Base-by-base conservation (phyloP, 768 basidiomycete genomes). In the Serendipita sp. region DNA sequence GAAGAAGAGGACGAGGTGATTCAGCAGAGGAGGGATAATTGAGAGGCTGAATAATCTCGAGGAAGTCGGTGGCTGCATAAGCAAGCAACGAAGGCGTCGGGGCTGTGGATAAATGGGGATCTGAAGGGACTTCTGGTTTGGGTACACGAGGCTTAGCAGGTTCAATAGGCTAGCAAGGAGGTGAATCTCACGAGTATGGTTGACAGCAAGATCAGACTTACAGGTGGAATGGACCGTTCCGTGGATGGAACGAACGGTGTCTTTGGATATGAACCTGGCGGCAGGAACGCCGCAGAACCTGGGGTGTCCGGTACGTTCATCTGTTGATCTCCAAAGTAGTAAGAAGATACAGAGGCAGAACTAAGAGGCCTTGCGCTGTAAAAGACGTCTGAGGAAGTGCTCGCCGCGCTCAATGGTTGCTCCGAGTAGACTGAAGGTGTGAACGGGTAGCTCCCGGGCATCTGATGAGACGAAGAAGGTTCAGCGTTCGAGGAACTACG, bases 1-100 rank as follows among this genome's bases (percentile, higher is more conserved):
- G 80, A 65, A 95, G 74, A 27, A 93, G 76, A 6, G 90, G 87
- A 2, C 79, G 81, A 72, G 71, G 62, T 76, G 76, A 63, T 84
- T 77, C 6, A 76, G 66, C 33, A 74, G 76, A 13, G 85, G 77
- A 23, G 77, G 74, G 67, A 81, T 73, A 48, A 81, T 75, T 64
- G 50, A 62, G 60, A 43, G 29, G 60, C 23, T 63, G 50, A 62
- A 69, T 31, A 34, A 62, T 48, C 31, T 36, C 45, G 33, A 62
- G 46, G 11, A 46, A 63, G n/a, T 55, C 44, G 43, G 37, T 52
- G 27, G 62, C 44, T 27, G 31, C 45, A 52, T 33, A 66, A 33
- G 37, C 62, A 43, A 13, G 55, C 18, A 23, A 31, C 15, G 31
- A 50, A 58, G 34, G 45, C 37, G 29, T 60, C 52, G 37, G 50